These are phyloP conservation scores for Suhomyces coccinellae DNA, from an alignment of 1,139 yeast genomes.

Conservation along the genomic window DNA sequence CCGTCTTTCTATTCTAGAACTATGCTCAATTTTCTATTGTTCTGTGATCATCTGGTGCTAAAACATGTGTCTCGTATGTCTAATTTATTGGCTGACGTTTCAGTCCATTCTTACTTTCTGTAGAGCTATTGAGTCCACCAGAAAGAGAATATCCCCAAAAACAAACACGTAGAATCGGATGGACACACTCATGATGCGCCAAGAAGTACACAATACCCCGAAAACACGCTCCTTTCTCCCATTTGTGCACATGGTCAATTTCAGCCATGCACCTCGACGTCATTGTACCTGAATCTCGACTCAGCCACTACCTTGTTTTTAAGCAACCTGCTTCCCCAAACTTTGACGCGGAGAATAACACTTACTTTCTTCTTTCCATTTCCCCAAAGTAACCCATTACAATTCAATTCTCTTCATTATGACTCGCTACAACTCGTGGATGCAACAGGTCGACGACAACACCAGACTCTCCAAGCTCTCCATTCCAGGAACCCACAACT, in stretches of 20 bases:
- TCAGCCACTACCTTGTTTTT: conserved; percentile 1
- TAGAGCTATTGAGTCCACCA: no score
- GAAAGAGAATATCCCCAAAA: no score
- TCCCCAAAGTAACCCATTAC: not conserved
- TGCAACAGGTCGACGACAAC: conserved; percentile 54
- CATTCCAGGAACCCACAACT: conserved; percentile 79
- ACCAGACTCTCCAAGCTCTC: conserved; percentile 54
- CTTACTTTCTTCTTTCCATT: not conserved
- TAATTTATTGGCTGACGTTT: no score
- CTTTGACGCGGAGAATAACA: not conserved
- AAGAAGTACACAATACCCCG: not conserved
- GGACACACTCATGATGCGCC: not conserved
- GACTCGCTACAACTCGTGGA: conserved; percentile 55
- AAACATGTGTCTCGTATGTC: no score
- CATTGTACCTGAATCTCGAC: not conserved
- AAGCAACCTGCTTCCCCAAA: not conserved
- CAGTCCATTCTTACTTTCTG: no score
- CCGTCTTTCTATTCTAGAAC: no score
- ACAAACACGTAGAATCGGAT: no score
- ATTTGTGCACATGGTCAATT: not conserved
- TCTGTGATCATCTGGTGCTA: no score
- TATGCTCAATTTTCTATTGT: no score
- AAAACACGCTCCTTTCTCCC: not conserved
- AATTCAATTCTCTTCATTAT: conserved; percentile 20
- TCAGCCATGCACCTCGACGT: not conserved